phyloP scores from a whole-genome alignment of 371 early-diverging fungal species.

The Mortierella sp. region DNA sequence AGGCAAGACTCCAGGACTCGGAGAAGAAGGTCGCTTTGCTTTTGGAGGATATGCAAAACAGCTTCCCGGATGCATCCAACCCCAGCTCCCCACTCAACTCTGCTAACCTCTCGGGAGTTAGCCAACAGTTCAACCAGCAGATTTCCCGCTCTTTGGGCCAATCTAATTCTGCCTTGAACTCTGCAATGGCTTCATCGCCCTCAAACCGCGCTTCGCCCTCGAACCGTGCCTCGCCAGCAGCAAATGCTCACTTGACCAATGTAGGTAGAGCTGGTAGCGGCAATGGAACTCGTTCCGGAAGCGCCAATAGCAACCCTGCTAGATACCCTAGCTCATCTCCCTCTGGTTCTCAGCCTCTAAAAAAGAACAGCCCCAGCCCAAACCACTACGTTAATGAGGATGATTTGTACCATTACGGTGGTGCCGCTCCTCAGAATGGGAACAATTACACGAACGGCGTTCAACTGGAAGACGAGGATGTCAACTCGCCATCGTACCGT shows the following conservation, averaged over 20 bases:
- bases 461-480: constrained; percentile 9
- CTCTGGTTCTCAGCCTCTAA: neutral
- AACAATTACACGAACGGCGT: too few relatives aligned
- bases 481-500: constrained; percentile 9
- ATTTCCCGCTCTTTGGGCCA: neutral
- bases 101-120: constrained; percentile 33
- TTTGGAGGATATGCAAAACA: constrained; percentile 49
- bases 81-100: constrained; percentile 47
- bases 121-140: constrained; percentile 31
- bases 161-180: neutral
- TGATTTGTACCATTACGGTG: constrained; percentile 5
- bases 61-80: neutral
- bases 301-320: too few relatives aligned
- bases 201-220: neutral
- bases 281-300: neutral
- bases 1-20: constrained; percentile 38
- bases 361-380: constrained; percentile 11
- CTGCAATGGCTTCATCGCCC: neutral
- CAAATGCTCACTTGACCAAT: neutral
- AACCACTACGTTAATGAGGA: neutral
- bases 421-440: too few relatives aligned
- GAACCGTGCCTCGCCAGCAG: neutral
- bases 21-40: constrained; percentile 52
- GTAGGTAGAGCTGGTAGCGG: neutral
- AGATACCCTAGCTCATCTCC: constrained; percentile 1